Base-by-base conservation (phyloP, 352 stramenopile species). In the Globisporangium nagaii region DNA sequence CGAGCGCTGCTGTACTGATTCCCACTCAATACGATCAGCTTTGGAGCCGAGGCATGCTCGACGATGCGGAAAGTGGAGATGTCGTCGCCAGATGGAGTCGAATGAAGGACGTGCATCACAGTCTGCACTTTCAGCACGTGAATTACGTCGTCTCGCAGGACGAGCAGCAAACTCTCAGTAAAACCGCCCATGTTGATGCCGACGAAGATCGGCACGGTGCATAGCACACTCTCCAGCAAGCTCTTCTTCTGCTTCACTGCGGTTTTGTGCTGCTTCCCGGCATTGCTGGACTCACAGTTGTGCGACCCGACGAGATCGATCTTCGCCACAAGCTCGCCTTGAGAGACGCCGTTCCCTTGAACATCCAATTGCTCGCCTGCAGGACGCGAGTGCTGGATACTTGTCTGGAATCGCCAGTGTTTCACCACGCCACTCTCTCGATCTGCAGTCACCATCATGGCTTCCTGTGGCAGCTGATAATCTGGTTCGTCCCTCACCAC, bases 61-160 rank as follows among this genome's bases (percentile, higher is more conserved):
- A 65, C 20, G 57, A 51, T 31, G 25, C 53, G 51, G 9, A 76
- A 7, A 1, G 27, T 40, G 2, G 66, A 56, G 8, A 77, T 46
- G 6, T 63, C 58, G 19, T 80, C 62, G 5, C 52, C 54, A 2
- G 27, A 10, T 1, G 46, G 13, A 32, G 66, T 41, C 2, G 44
- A 31, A 22, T 70, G 54, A 8, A 81, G 37, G 12, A 75, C 49
- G 22, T 61, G 39, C 17, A 88, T 51, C 19, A 76, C 61, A 7
- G 68, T 58, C 30, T 88, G 76, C 17, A 90, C 66, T 39, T 88
- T 90, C 9, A 88, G 52, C n/a, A 88, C 76, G 39, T 90, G 68
- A 27, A 90, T 76, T 4, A 84, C 45, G 34, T 86, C 74, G 3
- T 68, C 58, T 15, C 65, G 66, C 22, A 84, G 52, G 6, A 86